A percentile compares a stretch with the other conserved stretches of the same genome.
These are phyloP conservation scores for Mycena sp. DNA, from an alignment of 1,284 basidiomycete genomes.

Conservation along the genomic window DNA sequence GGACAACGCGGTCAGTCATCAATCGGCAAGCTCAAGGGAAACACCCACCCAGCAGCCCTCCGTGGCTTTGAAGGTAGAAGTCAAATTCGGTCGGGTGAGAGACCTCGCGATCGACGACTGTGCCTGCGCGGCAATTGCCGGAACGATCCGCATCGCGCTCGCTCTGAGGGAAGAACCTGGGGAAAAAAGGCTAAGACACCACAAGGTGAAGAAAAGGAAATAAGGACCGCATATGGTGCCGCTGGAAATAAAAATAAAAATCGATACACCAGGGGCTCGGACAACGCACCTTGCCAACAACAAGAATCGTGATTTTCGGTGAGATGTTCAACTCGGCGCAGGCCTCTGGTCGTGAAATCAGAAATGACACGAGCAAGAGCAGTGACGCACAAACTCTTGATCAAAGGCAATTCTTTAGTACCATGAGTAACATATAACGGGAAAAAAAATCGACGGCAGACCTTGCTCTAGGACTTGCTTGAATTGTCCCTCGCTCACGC, in stretches of 20 bases:
- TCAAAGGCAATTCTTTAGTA: conserved; percentile 59
- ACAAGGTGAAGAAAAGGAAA: neutral
- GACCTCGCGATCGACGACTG: conserved; percentile 77
- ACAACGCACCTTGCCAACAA: conserved; percentile 66
- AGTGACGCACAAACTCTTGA: conserved; percentile 54
- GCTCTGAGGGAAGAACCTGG: conserved; percentile 70
- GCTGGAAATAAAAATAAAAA: too few species aligned
- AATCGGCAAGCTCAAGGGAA: too few species aligned
- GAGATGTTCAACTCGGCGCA: conserved; percentile 63
- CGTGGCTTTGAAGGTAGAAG: conserved; percentile 83
- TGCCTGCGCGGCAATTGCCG: conserved; percentile 81
- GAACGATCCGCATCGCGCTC: conserved; percentile 64
- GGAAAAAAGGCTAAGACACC: neutral
- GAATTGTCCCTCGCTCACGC: conserved; percentile 85
- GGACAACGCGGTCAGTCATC: too few species aligned
- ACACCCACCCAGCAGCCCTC: conserved; percentile 71
- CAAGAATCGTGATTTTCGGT: conserved; percentile 76
- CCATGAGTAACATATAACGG: neutral
- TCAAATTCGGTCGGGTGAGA: conserved; percentile 82
- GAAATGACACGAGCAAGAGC: neutral
- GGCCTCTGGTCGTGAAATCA: conserved; percentile 53
- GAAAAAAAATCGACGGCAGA: too few species aligned
- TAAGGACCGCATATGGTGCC: conserved; percentile 71
- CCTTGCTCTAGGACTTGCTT: conserved; percentile 70
- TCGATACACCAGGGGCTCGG: too few species aligned